These are phyloP conservation scores for Capsaspora owczarzaki DNA, from an alignment of 78 protist genomes.

Conservation along the genomic window DNA sequence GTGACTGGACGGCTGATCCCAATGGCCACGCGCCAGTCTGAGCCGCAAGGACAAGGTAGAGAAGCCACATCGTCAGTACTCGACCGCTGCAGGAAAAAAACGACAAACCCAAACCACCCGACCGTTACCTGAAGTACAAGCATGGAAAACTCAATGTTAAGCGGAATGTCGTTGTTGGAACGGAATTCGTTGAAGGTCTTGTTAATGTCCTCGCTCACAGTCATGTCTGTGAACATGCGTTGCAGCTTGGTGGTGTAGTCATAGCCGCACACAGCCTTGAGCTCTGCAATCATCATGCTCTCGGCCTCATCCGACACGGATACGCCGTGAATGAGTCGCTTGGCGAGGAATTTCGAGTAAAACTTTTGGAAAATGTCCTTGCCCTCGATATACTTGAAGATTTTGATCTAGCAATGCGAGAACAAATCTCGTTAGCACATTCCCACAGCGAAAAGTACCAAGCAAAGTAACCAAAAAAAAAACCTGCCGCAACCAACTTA, in stretches of 20 bases:
- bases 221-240: slow-evolving; percentile 80
- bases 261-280: slow-evolving; percentile 44
- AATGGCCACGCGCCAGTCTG: slow-evolving; percentile 78
- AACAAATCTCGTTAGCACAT: no score
- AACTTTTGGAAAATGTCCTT: slow-evolving; percentile 80
- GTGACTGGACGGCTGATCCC: slow-evolving; percentile 30
- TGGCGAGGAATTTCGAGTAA: slow-evolving; percentile 70
- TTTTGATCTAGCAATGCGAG: not conserved
- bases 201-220: slow-evolving; percentile 11
- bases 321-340: slow-evolving; percentile 56
- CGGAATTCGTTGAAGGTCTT: not conserved
- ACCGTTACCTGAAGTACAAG: slow-evolving; percentile 55
- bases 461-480: no score
- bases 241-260: slow-evolving; percentile 79
- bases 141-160: slow-evolving; percentile 53
- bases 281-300: slow-evolving; percentile 57
- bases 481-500: no score
- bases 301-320: slow-evolving; percentile 66
- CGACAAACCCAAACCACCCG: no score
- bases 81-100: no score
- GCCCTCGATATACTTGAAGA: slow-evolving; percentile 68
- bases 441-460: no score
- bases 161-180: not conserved
- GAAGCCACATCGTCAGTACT: no score
- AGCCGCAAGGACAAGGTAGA: no score